Evolutionary conservation across 208 protist genomes (phyloP), one percentile per base, ranked within the genome.

Genomic region (Spongospora subterranea): DNA sequence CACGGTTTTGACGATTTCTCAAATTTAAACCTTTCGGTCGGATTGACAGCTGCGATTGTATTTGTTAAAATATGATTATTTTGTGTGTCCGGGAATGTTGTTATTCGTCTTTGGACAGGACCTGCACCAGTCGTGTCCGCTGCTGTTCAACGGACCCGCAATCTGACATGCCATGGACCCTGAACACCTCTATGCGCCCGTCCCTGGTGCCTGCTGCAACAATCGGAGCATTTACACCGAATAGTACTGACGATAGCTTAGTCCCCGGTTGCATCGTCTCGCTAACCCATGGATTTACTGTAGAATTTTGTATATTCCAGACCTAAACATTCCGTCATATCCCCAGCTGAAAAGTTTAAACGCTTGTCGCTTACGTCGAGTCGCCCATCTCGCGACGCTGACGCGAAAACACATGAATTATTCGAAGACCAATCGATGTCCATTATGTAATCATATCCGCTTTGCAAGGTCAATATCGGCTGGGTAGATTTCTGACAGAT

Each of bases 351-450:
- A 60, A 60, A 24, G 24, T 60, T 29, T 60, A 60, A 13, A 45
- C 65, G 32, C 35, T 24, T 17, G 20, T 95, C 92, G 93, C 94
- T 95, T 11, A 95, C 41, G 17, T 94, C 90, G 24, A 96, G 24
- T 32, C 60, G 50, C 13, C 94, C 94, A 90, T 97, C 96, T 38
- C 95, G 95, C 0, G 96, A 97, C 0, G 94, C 96, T 0, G 97
- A 96, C n/a, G 96, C 97, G 92, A 99, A 98, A 88, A 96, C 92
- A 29, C 96, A 95, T 6, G 97, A 94, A 88, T 95, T 96, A 38
- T 94, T 93, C 60, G 95, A 96, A 46, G 96, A 97, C 97, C 97
- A 99, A 88, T 95, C 94, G 39, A 98, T 94, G 93, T 99, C 97
- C 92, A 96, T 95, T 64, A 98, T 96, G 17, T 95, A 96, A 46